phyloP scores from a whole-genome alignment of 148 eudicot species.

The Chenopodium album region DNA sequence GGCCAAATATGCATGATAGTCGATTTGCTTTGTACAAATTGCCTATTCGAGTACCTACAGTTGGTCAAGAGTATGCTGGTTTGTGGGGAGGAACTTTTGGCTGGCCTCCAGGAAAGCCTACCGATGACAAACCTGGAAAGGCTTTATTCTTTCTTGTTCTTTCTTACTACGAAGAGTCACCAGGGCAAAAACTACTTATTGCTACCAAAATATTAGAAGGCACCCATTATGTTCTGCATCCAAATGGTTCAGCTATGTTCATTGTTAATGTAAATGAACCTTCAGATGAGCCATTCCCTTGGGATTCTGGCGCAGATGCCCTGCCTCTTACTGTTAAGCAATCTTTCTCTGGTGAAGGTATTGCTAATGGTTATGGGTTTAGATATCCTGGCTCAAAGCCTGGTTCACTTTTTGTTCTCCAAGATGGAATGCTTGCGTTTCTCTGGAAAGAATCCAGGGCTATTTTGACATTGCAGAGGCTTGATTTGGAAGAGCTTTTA shows the following conservation, averaged over 20 bases:
- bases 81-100: constrained; percentile 91
- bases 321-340: constrained; percentile 42
- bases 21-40: constrained; percentile 78
- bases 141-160: constrained; percentile 69
- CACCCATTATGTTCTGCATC: constrained; percentile 77
- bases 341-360: constrained; percentile 70
- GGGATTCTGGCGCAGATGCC: constrained; percentile 55
- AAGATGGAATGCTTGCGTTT: constrained; percentile 65
- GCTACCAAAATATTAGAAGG: constrained; percentile 88
- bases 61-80: constrained; percentile 62
- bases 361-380: constrained; percentile 84
- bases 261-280: constrained; percentile 59
- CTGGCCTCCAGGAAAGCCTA: constrained; percentile 83
- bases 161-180: constrained; percentile 68
- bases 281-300: constrained; percentile 66
- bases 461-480: constrained; percentile 69
- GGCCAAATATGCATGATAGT: constrained; percentile 91
- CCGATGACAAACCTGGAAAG: constrained; percentile 73
- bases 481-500: constrained; percentile 58
- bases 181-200: constrained; percentile 58
- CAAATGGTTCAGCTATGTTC: constrained; percentile 94
- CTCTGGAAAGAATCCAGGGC: constrained; percentile 76
- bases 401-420: constrained; percentile 66
- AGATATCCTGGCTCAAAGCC: constrained; percentile 89
- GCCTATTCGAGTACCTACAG: constrained; percentile 43